Percentiles rank a stretch among this genome's conserved stretches.
Evolutionary conservation across 2,329 filamentous ascomycete genomes (phyloP).

Genomic region (Cordyceps fumosorosea): DNA sequence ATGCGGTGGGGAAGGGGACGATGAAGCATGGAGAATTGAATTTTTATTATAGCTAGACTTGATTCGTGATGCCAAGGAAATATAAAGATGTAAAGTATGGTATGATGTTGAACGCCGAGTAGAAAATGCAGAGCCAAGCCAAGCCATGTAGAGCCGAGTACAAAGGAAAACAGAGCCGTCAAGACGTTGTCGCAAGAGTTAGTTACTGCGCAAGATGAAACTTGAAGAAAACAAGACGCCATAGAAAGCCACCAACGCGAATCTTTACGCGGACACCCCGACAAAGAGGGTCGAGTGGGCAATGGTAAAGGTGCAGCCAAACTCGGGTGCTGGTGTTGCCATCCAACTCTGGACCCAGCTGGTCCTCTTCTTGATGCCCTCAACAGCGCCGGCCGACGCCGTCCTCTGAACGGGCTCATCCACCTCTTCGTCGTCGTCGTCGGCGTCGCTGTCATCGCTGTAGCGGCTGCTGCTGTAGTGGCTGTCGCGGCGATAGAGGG

Average conservation of each 20-base stretch:
- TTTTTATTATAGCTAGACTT: neutral
- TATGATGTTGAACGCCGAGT: neutral
- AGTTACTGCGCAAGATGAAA: neutral
- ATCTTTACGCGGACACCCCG: neutral
- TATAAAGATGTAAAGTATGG: neutral
- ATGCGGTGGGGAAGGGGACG: neutral
- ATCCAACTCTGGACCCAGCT: neutral
- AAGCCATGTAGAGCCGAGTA: neutral
- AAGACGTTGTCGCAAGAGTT: neutral
- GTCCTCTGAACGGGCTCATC: neutral
- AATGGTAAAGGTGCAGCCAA: neutral
- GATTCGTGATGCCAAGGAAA: neutral
- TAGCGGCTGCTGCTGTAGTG: neutral
- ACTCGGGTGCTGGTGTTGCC: neutral
- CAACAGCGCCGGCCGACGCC: too few species aligned
- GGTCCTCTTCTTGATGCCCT: neutral
- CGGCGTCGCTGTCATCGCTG: neutral
- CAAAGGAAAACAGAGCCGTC: neutral
- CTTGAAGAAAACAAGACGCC: neutral
- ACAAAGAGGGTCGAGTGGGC: conserved; percentile 2
- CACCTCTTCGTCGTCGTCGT: neutral
- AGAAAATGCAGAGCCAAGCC: neutral
- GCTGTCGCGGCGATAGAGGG: neutral
- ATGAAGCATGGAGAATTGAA: neutral
- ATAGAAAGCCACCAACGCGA: too few species aligned